These are phyloP conservation scores for Canavalia ensiformis DNA, from an alignment of 306 rosid genomes.

Conservation along the genomic window DNA sequence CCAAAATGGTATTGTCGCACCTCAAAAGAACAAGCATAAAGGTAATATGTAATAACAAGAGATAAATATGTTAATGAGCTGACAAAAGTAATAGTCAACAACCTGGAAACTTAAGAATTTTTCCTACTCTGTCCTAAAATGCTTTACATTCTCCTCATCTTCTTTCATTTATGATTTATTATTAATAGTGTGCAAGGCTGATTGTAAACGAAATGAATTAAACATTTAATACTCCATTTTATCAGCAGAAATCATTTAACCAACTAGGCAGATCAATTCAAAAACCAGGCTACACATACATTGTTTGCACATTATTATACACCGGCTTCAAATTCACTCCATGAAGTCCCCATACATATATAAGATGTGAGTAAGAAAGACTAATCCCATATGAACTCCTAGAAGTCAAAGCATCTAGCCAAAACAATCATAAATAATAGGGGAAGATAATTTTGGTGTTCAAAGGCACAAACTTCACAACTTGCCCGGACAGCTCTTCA, in stretches of 20 bases:
- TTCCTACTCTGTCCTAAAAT: constrained; percentile 8
- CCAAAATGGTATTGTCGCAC: constrained; percentile 10
- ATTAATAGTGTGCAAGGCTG: not conserved
- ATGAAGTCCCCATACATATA: not conserved
- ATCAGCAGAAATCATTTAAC: not conserved
- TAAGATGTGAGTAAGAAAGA: not conserved
- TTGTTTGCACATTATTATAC: constrained; percentile 9
- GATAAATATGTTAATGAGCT: constrained; percentile 14
- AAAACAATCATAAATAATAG: not conserved
- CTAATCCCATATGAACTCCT: constrained; percentile 14
- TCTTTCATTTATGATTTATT: constrained; percentile 23
- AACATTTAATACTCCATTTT: constrained; percentile 4
- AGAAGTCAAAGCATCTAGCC: not conserved
- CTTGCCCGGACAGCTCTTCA: too few species aligned
- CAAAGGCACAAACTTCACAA: not conserved
- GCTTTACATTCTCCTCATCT: not conserved
- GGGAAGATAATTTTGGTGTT: not conserved
- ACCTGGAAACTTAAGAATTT: not conserved
- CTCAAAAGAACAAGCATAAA: constrained; percentile 17
- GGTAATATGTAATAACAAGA: constrained; percentile 15
- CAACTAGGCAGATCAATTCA: not conserved
- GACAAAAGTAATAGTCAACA: constrained; percentile 31
- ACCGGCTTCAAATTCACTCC: not conserved
- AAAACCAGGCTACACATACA: constrained; percentile 11
- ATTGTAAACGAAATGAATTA: not conserved